phyloP scores from a whole-genome alignment of 2,329 filamentous ascomycete species.

The Grosmannia serpens region DNA sequence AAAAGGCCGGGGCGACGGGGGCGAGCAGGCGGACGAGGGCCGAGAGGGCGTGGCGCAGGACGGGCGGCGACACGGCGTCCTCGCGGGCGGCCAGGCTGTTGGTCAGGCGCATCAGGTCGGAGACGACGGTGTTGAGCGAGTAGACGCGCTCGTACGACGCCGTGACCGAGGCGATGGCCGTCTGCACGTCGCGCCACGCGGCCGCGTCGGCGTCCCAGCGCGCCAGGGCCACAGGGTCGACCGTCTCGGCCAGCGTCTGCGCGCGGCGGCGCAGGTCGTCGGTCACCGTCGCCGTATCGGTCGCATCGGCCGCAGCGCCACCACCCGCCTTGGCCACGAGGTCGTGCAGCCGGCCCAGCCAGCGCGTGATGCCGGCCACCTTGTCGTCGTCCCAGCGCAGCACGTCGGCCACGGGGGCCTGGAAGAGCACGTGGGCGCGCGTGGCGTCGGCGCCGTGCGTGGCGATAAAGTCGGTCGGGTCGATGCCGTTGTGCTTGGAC shows the following conservation, averaged over 20 bases:
- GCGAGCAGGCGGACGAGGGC: constrained; percentile 61
- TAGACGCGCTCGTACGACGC: constrained; percentile 60
- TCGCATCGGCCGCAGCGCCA: rapidly evolving
- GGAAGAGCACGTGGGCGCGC: constrained; percentile 78
- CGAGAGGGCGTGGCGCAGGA: constrained; percentile 38
- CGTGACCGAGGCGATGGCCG: constrained; percentile 55
- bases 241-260: neutral
- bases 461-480: constrained; percentile 60
- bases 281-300: neutral
- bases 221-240: constrained; percentile 20
- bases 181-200: constrained; percentile 56
- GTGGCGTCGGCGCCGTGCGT: constrained; percentile 75
- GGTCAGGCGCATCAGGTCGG: constrained; percentile 71
- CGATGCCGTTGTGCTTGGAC: constrained; percentile 85
- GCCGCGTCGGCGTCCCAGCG: constrained; percentile 34
- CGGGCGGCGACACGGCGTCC: constrained; percentile 21
- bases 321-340: constrained; percentile 28
- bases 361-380: constrained; percentile 70
- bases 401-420: constrained; percentile 72
- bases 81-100: constrained; percentile 48
- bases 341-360: constrained; percentile 59
- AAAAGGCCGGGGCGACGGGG: constrained; percentile 68
- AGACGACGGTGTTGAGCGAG: constrained; percentile 72
- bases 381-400: constrained; percentile 81
- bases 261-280: neutral